These are phyloP conservation scores for Atkinsonella texensis DNA, from an alignment of 2,329 filamentous ascomycete species.

Conservation along the genomic window DNA sequence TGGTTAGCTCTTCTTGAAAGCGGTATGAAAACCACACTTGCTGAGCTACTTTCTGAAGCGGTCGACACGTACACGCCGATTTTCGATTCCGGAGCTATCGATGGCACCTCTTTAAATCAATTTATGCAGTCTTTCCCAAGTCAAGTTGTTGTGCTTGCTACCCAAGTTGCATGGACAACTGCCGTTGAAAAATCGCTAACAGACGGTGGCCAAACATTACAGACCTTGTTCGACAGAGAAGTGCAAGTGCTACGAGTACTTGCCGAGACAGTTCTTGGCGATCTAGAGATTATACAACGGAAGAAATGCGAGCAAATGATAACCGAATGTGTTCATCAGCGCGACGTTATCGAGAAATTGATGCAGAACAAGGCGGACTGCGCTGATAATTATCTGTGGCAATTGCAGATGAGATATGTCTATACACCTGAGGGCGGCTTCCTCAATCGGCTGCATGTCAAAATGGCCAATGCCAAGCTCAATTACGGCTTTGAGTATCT, in stretches of 20 bases:
- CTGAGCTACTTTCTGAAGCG: slow-evolving; percentile 80
- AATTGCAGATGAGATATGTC: slow-evolving; percentile 93
- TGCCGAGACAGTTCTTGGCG: slow-evolving; percentile 78
- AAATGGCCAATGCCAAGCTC: slow-evolving; percentile 92
- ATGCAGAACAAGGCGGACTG: slow-evolving; percentile 61
- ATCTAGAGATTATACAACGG: slow-evolving; percentile 73
- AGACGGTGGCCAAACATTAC: slow-evolving; percentile 57
- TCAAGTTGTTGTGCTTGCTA: slow-evolving; percentile 89
- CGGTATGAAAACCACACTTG: slow-evolving; percentile 89
- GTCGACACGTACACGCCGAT: slow-evolving; percentile 71
- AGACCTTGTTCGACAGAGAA: slow-evolving; percentile 65
- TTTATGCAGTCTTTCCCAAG: slow-evolving; percentile 81
- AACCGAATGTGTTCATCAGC: slow-evolving; percentile 96
- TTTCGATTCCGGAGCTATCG: slow-evolving; percentile 59
- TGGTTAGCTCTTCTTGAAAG: slow-evolving; percentile 90
- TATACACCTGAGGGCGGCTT: slow-evolving; percentile 75
- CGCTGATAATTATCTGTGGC: slow-evolving; percentile 78
- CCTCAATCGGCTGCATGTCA: slow-evolving; percentile 71
- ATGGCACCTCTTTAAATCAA: slow-evolving; percentile 56
- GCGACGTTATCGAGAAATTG: slow-evolving; percentile 83
- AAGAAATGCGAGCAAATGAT: slow-evolving; percentile 99
- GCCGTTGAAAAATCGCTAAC: slow-evolving; percentile 68
- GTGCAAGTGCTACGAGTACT: slow-evolving; percentile 76
- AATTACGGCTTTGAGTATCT: slow-evolving; percentile 98
- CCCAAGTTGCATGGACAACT: slow-evolving; percentile 87